These are phyloP conservation scores for Elsinoe perseae DNA, from an alignment of 2,329 filamentous ascomycete species.

Conservation along the genomic window DNA sequence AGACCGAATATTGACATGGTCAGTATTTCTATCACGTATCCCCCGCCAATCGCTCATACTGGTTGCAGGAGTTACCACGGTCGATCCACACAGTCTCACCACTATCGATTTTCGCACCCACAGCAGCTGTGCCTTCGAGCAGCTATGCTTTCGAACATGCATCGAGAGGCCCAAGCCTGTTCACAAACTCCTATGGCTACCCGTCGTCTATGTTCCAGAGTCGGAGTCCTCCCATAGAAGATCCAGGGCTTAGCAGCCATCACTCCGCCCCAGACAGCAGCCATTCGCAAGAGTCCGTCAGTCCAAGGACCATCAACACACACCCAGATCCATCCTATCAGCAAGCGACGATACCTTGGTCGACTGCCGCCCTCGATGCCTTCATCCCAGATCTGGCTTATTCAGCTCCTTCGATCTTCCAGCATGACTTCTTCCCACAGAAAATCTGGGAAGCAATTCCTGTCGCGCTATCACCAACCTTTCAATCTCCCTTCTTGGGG, in stretches of 20 bases:
- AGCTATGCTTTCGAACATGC: no score
- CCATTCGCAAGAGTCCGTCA: not conserved
- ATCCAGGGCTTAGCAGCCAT: not conserved
- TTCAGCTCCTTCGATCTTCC: not conserved
- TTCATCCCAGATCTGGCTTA: not conserved
- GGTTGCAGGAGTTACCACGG: no score
- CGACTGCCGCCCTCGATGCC: not conserved
- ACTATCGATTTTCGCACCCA: no score
- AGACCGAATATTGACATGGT: no score
- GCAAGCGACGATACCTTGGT: not conserved
- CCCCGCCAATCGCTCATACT: no score
- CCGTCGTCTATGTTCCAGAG: not conserved
- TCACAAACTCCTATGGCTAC: not conserved
- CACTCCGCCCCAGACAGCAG: not conserved
- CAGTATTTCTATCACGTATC: no score
- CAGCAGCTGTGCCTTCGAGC: no score
- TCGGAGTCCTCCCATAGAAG: not conserved
- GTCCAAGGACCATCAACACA: not conserved
- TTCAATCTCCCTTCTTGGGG: no score
- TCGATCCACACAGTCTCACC: no score
- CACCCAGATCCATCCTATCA: not conserved
- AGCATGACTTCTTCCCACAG: not conserved
- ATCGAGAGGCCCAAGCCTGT: not conserved
- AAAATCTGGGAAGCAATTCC: not conserved
- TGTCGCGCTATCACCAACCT: not conserved